Conservation (phyloP, 2,329 filamentous ascomycete species). For the Cladosporium sp. region DNA sequence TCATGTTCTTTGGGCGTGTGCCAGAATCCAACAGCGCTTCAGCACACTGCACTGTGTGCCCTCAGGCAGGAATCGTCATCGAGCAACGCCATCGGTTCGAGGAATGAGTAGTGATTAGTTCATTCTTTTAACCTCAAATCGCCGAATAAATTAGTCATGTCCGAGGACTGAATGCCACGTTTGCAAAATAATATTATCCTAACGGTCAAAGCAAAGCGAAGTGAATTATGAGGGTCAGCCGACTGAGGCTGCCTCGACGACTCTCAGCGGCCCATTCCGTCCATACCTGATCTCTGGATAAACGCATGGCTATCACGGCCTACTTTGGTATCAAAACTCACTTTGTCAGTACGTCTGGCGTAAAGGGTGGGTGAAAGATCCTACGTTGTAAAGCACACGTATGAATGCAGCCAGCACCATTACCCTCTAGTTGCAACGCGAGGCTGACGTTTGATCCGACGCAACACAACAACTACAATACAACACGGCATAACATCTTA, state of each 20-base stretch:
- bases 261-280: background rate
- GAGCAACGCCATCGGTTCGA: background rate
- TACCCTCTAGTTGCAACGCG: background rate
- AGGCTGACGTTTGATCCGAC: background rate
- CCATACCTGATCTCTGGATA: background rate
- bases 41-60: no score
- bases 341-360: background rate
- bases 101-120: background rate
- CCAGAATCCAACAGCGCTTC: background rate
- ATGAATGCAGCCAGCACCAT: background rate
- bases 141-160: background rate
- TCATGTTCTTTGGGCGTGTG: background rate
- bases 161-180: background rate
- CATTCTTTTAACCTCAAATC: background rate
- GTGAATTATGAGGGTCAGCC: background rate
- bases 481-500: background rate
- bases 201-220: background rate
- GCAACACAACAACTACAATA: background rate
- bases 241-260: background rate
- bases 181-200: background rate
- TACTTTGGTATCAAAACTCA: background rate
- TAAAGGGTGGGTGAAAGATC: no score
- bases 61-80: background rate
- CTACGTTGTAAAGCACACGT: background rate
- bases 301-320: background rate